phyloP scores from a whole-genome alignment of 345 rosid species.

The Carallia brachiata region DNA sequence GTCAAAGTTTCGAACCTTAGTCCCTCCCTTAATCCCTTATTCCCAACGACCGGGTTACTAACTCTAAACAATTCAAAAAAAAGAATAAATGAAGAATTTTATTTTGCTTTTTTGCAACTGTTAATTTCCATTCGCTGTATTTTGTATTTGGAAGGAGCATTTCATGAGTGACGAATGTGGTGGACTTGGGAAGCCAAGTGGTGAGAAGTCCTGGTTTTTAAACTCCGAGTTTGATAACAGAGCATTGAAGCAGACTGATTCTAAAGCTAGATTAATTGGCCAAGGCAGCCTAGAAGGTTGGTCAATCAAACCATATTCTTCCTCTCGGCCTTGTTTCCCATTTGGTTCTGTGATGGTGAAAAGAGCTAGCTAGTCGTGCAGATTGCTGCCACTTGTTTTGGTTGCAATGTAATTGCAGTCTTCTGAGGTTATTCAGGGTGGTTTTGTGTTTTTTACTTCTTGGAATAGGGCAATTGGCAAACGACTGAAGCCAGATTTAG shows the following conservation, averaged over 20 bases:
- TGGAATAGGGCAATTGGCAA: slow-evolving; percentile 78
- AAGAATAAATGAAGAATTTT: slow-evolving; percentile 46
- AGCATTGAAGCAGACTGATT: slow-evolving; percentile 80
- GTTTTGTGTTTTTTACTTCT: slow-evolving; percentile 52
- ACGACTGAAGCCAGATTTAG: slow-evolving; percentile 83
- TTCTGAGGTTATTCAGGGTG: background rate
- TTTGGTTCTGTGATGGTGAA: no score
- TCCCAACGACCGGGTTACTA: no score
- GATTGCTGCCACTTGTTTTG: background rate
- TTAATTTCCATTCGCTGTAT: slow-evolving; percentile 4
- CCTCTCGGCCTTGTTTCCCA: no score
- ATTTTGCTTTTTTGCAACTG: background rate
- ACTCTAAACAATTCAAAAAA: no score
- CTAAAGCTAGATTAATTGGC: slow-evolving; percentile 82
- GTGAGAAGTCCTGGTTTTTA: slow-evolving; percentile 77
- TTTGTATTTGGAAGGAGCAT: slow-evolving; percentile 7
- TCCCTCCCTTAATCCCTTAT: no score
- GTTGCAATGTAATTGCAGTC: background rate
- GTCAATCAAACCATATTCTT: no score
- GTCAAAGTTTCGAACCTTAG: no score
- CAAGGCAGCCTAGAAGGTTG: slow-evolving; percentile 93
- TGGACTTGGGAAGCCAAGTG: slow-evolving; percentile 77
- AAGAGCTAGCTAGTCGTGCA: no score
- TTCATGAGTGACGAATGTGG: slow-evolving; percentile 76
- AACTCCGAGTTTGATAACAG: slow-evolving; percentile 64